Percentiles rank a stretch among this genome's conserved stretches.
phyloP scores from a whole-genome alignment of 2,329 filamentous ascomycete species.

The Hymenoscyphus fraxineus region DNA sequence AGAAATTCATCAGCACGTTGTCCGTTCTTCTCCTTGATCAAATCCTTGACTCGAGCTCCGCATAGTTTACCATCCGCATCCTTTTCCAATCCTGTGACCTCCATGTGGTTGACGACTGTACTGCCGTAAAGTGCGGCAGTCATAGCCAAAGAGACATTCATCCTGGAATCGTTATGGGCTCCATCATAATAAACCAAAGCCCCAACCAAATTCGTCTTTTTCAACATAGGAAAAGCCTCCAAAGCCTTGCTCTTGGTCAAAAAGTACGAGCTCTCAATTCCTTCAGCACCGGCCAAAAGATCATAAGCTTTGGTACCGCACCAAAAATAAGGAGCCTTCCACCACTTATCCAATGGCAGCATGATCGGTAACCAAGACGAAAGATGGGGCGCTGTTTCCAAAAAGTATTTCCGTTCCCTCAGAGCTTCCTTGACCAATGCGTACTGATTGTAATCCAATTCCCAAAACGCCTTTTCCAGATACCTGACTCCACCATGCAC shows the following conservation, averaged over 20 bases:
- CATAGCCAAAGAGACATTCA: constrained; percentile 87
- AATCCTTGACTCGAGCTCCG: constrained; percentile 70
- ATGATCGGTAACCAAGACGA: constrained; percentile 73
- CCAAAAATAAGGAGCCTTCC: constrained; percentile 76
- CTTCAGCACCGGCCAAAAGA: constrained; percentile 78
- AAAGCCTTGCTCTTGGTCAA: constrained; percentile 80
- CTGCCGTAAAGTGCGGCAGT: constrained; percentile 83
- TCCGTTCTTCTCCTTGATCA: constrained; percentile 63
- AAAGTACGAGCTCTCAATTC: constrained; percentile 87
- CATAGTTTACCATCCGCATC: constrained; percentile 68
- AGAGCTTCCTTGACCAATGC: constrained; percentile 68
- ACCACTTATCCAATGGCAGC: constrained; percentile 72
- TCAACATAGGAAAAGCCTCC: constrained; percentile 85
- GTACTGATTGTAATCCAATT: constrained; percentile 71
- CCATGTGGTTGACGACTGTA: constrained; percentile 78
- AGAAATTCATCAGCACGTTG: constrained; percentile 59
- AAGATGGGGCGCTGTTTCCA: constrained; percentile 70
- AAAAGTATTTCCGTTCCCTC: constrained; percentile 70
- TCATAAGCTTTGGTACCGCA: constrained; percentile 79
- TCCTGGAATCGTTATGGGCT: constrained; percentile 86
- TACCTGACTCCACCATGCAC: constrained; percentile 75
- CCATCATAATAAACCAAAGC: constrained; percentile 90
- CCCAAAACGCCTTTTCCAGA: constrained; percentile 72
- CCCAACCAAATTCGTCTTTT: constrained; percentile 72
- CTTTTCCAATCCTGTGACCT: constrained; percentile 74